Percentiles rank a stretch among this genome's conserved stretches.
Evolutionary conservation across 2,329 filamentous ascomycete genomes (phyloP).

Genomic region (Colletotrichum sp.): DNA sequence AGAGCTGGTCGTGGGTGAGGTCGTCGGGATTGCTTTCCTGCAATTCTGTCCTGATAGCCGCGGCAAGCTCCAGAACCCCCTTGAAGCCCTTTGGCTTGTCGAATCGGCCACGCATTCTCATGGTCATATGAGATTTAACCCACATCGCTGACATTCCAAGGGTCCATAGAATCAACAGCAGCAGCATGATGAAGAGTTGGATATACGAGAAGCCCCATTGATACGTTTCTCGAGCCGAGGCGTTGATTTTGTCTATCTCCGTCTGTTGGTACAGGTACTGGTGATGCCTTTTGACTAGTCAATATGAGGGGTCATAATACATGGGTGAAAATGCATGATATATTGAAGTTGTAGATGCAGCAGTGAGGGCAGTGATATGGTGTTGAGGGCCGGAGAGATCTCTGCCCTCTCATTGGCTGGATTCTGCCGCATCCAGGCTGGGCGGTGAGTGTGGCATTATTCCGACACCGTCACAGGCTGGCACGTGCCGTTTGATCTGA

Average conservation of each 20-base stretch:
- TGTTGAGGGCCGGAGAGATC: no score
- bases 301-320: no score
- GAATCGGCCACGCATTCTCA: neutral
- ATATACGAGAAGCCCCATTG: constrained; percentile 32
- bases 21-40: constrained; percentile 8
- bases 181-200: constrained; percentile 23
- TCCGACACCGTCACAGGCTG: constrained; percentile 23
- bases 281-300: no score
- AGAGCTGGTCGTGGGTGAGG: constrained; percentile 22
- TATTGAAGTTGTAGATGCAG: no score
- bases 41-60: constrained; percentile 14
- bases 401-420: no score
- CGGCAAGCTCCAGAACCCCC: constrained; percentile 13
- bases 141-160: constrained; percentile 24
- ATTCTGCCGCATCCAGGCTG: no score
- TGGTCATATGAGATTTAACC: constrained; percentile 19
- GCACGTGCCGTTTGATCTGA: constrained; percentile 23
- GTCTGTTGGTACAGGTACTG: no score
- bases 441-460: no score
- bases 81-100: constrained; percentile 9
- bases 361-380: no score
- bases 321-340: no score
- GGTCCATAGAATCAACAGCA: constrained; percentile 23
- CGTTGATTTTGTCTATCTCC: neutral
- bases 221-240: constrained; percentile 17